These are phyloP conservation scores for Aspergillus fijiensis DNA, from an alignment of 2,329 filamentous ascomycete species.

Conservation along the genomic window DNA sequence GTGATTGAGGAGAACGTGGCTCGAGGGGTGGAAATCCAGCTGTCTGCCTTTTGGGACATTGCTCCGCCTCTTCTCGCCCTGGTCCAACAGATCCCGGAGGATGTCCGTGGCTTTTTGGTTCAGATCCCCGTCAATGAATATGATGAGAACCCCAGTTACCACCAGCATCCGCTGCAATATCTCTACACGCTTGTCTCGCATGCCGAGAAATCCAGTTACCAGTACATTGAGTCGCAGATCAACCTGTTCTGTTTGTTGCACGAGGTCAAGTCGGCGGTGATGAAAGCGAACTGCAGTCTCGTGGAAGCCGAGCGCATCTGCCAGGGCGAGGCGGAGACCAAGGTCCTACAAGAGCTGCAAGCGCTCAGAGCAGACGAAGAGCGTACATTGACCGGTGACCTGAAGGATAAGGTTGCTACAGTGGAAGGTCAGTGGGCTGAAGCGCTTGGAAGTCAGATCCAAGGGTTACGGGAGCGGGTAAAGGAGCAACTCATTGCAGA, in stretches of 20 bases:
- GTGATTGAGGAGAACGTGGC: slow-evolving; percentile 82
- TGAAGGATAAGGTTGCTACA: slow-evolving; percentile 89
- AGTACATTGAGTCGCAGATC: slow-evolving; percentile 93
- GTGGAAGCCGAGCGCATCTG: slow-evolving; percentile 64
- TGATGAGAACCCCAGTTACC: slow-evolving; percentile 81
- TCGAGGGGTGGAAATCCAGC: slow-evolving; percentile 83
- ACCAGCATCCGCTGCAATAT: slow-evolving; percentile 81
- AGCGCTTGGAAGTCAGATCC: slow-evolving; percentile 76
- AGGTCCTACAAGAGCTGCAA: slow-evolving; percentile 50
- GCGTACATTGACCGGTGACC: slow-evolving; percentile 70
- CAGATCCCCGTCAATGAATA: slow-evolving; percentile 77
- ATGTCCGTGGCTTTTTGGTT: slow-evolving; percentile 61
- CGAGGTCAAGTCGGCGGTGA: slow-evolving; percentile 79
- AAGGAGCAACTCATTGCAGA: slow-evolving; percentile 70
- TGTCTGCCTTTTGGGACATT: slow-evolving; percentile 97
- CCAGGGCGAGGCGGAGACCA: slow-evolving; percentile 43
- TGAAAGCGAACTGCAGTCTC: slow-evolving; percentile 65
- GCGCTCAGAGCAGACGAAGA: slow-evolving; percentile 67
- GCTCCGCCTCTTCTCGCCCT: slow-evolving; percentile 77
- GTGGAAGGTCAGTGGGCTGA: slow-evolving; percentile 90
- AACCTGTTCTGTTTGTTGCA: slow-evolving; percentile 88
- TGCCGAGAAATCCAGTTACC: slow-evolving; percentile 88
- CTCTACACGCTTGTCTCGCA: slow-evolving; percentile 81
- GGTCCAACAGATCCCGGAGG: slow-evolving; percentile 72
- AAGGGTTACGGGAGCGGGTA: slow-evolving; percentile 70